A percentile compares a stretch with the other conserved stretches of the same genome.
Conservation (phyloP, 2,329 filamentous ascomycete genomes). For the Myrmaecium sp. region DNA sequence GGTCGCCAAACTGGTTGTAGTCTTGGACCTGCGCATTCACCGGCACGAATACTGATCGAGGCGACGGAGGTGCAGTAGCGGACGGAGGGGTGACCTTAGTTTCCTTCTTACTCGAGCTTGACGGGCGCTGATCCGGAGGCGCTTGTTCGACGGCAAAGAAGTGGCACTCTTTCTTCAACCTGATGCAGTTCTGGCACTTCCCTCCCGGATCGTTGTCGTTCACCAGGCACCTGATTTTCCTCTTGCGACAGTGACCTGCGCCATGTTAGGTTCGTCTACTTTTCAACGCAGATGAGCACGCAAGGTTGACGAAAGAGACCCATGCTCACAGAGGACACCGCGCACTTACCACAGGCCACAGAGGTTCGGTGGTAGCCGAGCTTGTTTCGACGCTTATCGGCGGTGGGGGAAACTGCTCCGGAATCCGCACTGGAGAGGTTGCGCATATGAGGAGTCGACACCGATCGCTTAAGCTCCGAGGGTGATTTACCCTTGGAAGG, state of each 20-base stretch:
- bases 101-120: no score
- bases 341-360: conserved; percentile 76
- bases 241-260: conserved; percentile 72
- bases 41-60: no score
- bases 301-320: no score
- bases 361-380: conserved; percentile 90
- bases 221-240: conserved; percentile 83
- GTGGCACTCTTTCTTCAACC: conserved; percentile 84
- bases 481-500: conserved; percentile 22
- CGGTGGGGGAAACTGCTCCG: conserved; percentile 28
- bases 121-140: no score
- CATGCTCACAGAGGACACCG: not conserved
- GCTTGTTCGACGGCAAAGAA: conserved; percentile 86
- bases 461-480: conserved; percentile 23
- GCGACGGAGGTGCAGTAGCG: no score
- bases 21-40: no score
- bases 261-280: conserved; percentile 3
- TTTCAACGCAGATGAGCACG: conserved; percentile 3
- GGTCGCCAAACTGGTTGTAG: no score
- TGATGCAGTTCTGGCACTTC: conserved; percentile 82
- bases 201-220: conserved; percentile 54
- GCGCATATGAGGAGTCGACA: conserved; percentile 32
- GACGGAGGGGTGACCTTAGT: no score
- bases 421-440: conserved; percentile 19
- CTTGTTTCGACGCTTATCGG: conserved; percentile 69